phyloP scores from a whole-genome alignment of 2,329 filamentous ascomycete species.

The Furcasterigmium sp. region DNA sequence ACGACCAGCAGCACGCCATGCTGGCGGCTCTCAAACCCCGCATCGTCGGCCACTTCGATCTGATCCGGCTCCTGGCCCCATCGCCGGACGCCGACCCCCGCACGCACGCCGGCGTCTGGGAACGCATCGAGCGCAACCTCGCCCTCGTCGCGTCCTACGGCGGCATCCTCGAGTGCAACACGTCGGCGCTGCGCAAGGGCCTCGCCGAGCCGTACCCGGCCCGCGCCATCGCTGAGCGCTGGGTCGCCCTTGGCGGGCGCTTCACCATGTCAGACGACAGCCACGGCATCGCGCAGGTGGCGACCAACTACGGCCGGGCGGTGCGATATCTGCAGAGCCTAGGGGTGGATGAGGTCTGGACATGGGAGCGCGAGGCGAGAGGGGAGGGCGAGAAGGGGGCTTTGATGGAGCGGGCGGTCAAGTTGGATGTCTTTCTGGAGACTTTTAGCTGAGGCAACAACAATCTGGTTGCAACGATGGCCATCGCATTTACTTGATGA shows the following conservation, averaged over 20 bases:
- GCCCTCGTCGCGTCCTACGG: conserved; percentile 65
- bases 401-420: conserved; percentile 38
- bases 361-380: conserved; percentile 33
- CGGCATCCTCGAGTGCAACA: conserved; percentile 86
- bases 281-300: conserved; percentile 81
- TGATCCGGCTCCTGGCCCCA: conserved; percentile 75
- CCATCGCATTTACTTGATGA: conserved; percentile 1
- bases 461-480: neutral
- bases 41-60: conserved; percentile 90
- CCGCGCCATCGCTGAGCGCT: conserved; percentile 71
- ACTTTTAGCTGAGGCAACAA: conserved; percentile 12
- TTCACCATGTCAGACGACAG: conserved; percentile 96
- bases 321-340: conserved; percentile 65
- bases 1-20: conserved; percentile 84
- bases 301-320: conserved; percentile 72
- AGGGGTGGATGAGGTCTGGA: conserved; percentile 60
- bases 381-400: conserved; percentile 22
- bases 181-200: conserved; percentile 80
- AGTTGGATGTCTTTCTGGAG: conserved; percentile 32
- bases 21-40: conserved; percentile 64
- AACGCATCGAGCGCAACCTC: conserved; percentile 68
- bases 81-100: conserved; percentile 59
- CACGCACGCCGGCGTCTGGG: conserved; percentile 63
- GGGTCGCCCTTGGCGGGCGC: conserved; percentile 65
- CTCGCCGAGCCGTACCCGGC: conserved; percentile 86